Evolutionary conservation across 768 basidiomycete genomes (phyloP).

Genomic region (Hysterangium stoloniferum): DNA sequence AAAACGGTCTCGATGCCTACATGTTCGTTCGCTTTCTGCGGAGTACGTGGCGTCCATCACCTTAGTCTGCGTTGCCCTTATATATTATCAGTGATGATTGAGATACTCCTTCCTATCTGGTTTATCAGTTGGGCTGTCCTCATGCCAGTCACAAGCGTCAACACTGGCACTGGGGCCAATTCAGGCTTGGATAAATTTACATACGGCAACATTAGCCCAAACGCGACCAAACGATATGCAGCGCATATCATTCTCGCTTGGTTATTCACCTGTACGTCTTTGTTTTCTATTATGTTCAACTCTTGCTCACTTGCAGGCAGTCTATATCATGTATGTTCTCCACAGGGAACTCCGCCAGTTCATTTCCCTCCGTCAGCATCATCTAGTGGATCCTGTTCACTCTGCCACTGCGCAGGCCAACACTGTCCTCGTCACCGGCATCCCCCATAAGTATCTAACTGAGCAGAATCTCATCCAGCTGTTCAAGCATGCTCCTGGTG

Average conservation of each 20-base stretch:
- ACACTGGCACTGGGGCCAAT: constrained; percentile 38
- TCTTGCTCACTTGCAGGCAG: constrained; percentile 28
- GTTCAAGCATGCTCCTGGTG: constrained; percentile 83
- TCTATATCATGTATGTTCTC: constrained; percentile 83
- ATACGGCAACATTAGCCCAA: constrained; percentile 64
- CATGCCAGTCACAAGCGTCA: constrained; percentile 61
- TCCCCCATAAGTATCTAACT: constrained; percentile 71
- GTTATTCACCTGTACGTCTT: constrained; percentile 63
- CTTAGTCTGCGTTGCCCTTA: background rate
- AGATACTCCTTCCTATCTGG: constrained; percentile 87
- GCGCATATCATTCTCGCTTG: constrained; percentile 75
- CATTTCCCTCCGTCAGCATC: constrained; percentile 68
- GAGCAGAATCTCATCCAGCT: constrained; percentile 57
- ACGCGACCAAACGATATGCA: constrained; percentile 52
- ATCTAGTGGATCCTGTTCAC: constrained; percentile 69
- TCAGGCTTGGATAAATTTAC: constrained; percentile 63
- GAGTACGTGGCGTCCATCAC: background rate
- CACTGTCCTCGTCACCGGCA: constrained; percentile 85
- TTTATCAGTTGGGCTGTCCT: constrained; percentile 80
- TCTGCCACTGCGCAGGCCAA: constrained; percentile 78
- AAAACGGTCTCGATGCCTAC: constrained; percentile 87
- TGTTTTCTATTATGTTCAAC: background rate
- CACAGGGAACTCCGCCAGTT: constrained; percentile 75
- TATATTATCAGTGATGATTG: constrained; percentile 60
- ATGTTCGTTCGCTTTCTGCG: constrained; percentile 80